phyloP scores from a whole-genome alignment of 83 land plant genomes.

The Picea engelmannii region DNA sequence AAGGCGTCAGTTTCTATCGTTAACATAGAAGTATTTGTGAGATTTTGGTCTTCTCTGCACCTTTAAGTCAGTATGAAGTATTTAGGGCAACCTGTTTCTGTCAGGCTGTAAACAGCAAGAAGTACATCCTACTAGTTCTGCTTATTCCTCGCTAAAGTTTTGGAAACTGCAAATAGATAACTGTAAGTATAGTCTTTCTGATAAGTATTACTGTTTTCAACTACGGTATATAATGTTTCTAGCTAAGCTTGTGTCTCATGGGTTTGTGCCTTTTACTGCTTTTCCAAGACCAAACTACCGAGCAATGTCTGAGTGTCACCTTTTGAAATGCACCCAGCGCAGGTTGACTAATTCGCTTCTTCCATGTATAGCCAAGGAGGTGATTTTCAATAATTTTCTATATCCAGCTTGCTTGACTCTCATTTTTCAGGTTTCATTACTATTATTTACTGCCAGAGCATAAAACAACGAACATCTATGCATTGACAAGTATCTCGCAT shows the following conservation, averaged over 20 bases:
- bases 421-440: not conserved
- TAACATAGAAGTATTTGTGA: not conserved
- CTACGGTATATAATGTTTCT: no score
- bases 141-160: not conserved
- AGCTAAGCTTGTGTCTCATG: not conserved
- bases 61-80: not conserved
- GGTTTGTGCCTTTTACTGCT: not conserved
- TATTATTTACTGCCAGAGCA: not conserved
- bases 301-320: not conserved
- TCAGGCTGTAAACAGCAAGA: not conserved
- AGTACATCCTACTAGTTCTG: not conserved
- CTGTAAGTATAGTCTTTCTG: not conserved
- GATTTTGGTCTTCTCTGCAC: not conserved
- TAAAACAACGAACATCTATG: not conserved
- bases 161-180: not conserved
- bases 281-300: not conserved
- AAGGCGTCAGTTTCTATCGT: not conserved
- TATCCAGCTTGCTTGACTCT: not conserved
- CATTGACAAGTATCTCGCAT: not conserved
- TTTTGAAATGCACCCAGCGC: no score
- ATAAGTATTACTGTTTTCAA: not conserved
- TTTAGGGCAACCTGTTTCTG: not conserved
- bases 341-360: not conserved
- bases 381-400: not conserved
- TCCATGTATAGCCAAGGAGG: not conserved